A percentile compares a stretch with the other conserved stretches of the same genome.
These are phyloP conservation scores for Rhizopogon vinicolor DNA, from an alignment of 768 basidiomycete genomes.

Conservation along the genomic window DNA sequence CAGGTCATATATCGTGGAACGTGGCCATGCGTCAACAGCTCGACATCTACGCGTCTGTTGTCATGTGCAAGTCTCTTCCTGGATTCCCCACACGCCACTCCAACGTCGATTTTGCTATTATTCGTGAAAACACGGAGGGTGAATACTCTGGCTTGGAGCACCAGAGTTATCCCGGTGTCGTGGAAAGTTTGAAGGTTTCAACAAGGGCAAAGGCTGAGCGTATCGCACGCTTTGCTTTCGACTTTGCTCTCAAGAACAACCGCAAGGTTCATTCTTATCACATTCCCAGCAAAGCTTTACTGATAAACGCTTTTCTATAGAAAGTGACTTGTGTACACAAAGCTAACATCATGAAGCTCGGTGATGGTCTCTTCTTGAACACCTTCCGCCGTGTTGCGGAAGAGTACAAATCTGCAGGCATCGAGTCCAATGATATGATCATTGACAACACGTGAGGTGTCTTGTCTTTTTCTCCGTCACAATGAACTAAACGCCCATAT, in stretches of 20 bases:
- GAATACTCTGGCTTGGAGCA: constrained; percentile 99
- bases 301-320: constrained; percentile 32
- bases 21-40: constrained; percentile 99
- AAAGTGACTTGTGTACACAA: constrained; percentile 99
- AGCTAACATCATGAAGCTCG: constrained; percentile 99
- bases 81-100: constrained; percentile 94
- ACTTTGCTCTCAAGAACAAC: constrained; percentile 97
- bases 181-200: constrained; percentile 96
- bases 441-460: constrained; percentile 89
- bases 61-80: constrained; percentile 96
- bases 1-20: constrained; percentile 99
- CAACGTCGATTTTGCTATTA: constrained; percentile 98
- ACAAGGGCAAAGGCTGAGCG: constrained; percentile 94
- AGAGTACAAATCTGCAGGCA: constrained; percentile 91
- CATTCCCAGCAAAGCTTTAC: neutral
- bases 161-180: constrained; percentile 96
- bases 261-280: constrained; percentile 64
- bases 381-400: constrained; percentile 96
- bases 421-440: constrained; percentile 96
- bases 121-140: constrained; percentile 99
- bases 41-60: constrained; percentile 98
- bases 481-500: neutral
- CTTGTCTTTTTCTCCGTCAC: neutral
- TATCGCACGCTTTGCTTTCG: constrained; percentile 95
- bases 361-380: constrained; percentile 97